A percentile compares a stretch with the other conserved stretches of the same genome.
phyloP scores from a whole-genome alignment of 768 basidiomycete genomes.

The Termitomyces sp. region DNA sequence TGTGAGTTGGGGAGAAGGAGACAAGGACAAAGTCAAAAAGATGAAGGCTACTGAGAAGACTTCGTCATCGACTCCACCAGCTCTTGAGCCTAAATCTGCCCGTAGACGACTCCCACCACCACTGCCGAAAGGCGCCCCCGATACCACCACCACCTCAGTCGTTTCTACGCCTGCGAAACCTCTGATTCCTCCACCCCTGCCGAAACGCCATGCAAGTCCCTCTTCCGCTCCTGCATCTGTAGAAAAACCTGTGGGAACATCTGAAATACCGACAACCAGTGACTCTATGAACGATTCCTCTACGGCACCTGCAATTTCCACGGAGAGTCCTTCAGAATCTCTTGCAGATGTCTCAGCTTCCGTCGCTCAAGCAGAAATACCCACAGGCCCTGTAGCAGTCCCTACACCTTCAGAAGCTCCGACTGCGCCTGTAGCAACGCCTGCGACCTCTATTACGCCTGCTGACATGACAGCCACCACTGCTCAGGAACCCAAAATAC shows the following conservation, averaged over 20 bases:
- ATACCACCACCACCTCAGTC: conserved; percentile 14
- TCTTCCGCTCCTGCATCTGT: conserved; percentile 2
- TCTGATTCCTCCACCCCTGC: conserved; percentile 42
- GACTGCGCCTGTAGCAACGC: not conserved
- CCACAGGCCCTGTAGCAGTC: not conserved
- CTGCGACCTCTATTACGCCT: not conserved
- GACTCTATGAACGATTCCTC: not conserved
- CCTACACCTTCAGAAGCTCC: not conserved
- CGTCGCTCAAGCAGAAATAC: not conserved
- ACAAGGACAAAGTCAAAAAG: conserved; percentile 31
- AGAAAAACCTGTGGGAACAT: not conserved
- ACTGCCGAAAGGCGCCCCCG: conserved; percentile 1
- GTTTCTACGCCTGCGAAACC: conserved; percentile 20
- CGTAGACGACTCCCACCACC: conserved; percentile 27
- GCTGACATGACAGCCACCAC: not conserved
- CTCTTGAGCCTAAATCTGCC: conserved; percentile 13
- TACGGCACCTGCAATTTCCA: not conserved
- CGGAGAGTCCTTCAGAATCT: not conserved
- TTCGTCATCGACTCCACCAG: conserved; percentile 5
- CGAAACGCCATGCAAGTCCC: conserved; percentile 30
- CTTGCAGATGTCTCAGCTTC: not conserved
- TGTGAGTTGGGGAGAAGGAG: conserved; percentile 47
- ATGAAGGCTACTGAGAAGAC: not conserved
- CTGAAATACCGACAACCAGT: not conserved
- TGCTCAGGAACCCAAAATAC: conserved; percentile 9